Conservation (phyloP, 306 rosid genomes). For the Ochetophila trinervis region DNA sequence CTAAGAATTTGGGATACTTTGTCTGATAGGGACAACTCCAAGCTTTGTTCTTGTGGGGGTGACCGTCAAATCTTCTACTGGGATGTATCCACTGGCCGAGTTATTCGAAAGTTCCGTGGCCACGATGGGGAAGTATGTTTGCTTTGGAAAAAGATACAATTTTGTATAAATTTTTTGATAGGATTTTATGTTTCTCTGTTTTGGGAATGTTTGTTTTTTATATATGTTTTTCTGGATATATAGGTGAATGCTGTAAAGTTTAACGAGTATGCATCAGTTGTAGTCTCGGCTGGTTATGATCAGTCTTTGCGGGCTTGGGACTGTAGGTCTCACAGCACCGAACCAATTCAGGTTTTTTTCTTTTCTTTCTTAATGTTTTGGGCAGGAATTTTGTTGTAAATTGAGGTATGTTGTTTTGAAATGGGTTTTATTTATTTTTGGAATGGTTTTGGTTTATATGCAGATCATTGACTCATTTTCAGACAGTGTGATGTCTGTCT, state of each 20-base stretch:
- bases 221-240: neutral
- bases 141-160: neutral
- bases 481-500: slow-evolving; percentile 89
- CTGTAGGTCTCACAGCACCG: slow-evolving; percentile 87
- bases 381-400: neutral
- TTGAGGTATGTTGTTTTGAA: slow-evolving; percentile 12
- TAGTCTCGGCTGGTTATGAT: slow-evolving; percentile 91
- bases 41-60: slow-evolving; percentile 82
- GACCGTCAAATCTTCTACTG: slow-evolving; percentile 80
- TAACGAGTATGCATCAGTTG: slow-evolving; percentile 69
- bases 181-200: neutral
- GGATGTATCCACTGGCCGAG: slow-evolving; percentile 87
- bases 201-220: neutral
- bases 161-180: neutral
- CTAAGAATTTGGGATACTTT: neutral
- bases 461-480: slow-evolving; percentile 82
- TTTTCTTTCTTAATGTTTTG: neutral
- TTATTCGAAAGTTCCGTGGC: slow-evolving; percentile 82
- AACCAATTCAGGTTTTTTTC: slow-evolving; percentile 69
- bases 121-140: slow-evolving; percentile 70
- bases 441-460: slow-evolving; percentile 27
- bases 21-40: slow-evolving; percentile 69
- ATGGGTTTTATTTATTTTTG: neutral
- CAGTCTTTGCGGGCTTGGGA: slow-evolving; percentile 95
- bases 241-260: slow-evolving; percentile 85